Evolutionary conservation across 805 yeast species (phyloP).

Genomic region (Millerozyma acaciae): DNA sequence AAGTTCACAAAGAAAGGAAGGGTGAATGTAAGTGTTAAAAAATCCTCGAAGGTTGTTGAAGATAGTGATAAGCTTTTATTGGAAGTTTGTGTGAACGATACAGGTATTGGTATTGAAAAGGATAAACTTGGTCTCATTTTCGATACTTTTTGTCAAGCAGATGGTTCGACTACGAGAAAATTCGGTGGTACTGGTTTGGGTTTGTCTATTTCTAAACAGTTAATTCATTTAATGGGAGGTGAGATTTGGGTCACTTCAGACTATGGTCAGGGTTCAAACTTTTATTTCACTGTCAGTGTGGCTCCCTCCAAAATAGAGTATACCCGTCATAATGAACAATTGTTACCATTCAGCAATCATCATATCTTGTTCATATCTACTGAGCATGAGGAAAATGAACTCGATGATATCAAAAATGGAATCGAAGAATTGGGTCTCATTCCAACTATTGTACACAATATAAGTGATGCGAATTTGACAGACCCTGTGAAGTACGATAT

Average conservation of each 20-base stretch:
- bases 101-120: conserved; percentile 85
- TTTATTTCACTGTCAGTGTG: conserved; percentile 78
- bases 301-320: conserved; percentile 64
- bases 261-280: conserved; percentile 78
- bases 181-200: conserved; percentile 94
- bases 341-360: conserved; percentile 70
- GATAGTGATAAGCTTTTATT: conserved; percentile 47
- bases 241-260: conserved; percentile 86
- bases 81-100: conserved; percentile 84
- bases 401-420: conserved; percentile 47
- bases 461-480: conserved; percentile 53
- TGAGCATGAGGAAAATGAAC: conserved; percentile 50
- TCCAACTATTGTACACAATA: conserved; percentile 55
- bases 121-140: conserved; percentile 83
- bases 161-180: conserved; percentile 88
- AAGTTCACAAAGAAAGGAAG: conserved; percentile 82
- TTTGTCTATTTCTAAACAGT: conserved; percentile 78
- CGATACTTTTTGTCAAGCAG: conserved; percentile 90
- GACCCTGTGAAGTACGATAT: conserved; percentile 68
- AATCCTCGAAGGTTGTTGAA: conserved; percentile 34
- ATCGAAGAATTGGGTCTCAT: conserved; percentile 54
- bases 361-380: conserved; percentile 68
- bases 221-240: conserved; percentile 90
- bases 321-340: conserved; percentile 60
- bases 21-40: conserved; percentile 70